phyloP scores from a whole-genome alignment of 768 basidiomycete genomes.

The Suillus brevipes region DNA sequence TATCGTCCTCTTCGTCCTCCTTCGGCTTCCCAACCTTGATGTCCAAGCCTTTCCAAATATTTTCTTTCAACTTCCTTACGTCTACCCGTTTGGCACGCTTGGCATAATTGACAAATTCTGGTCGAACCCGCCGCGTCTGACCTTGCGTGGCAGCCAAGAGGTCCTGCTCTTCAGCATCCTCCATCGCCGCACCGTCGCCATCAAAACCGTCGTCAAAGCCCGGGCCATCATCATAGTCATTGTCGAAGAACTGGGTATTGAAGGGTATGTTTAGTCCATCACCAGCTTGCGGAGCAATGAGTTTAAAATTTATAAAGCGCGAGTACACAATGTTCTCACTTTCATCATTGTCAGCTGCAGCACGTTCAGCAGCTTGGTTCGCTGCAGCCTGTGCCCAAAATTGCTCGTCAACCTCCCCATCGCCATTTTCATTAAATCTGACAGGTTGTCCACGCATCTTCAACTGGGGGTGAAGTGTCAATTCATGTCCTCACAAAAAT shows the following conservation, averaged over 20 bases:
- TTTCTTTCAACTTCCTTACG: slow-evolving; percentile 94
- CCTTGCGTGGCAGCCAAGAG: slow-evolving; percentile 79
- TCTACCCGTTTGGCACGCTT: slow-evolving; percentile 96
- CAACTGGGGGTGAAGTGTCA: slow-evolving; percentile 49
- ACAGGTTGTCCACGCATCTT: slow-evolving; percentile 82
- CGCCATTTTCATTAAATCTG: slow-evolving; percentile 54
- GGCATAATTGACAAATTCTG: slow-evolving; percentile 90
- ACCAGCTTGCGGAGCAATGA: slow-evolving; percentile 32
- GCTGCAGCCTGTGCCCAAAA: slow-evolving; percentile 98
- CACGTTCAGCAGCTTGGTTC: slow-evolving; percentile 65
- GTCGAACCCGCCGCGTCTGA: slow-evolving; percentile 75
- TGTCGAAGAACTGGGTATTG: slow-evolving; percentile 96
- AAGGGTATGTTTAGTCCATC: slow-evolving; percentile 69
- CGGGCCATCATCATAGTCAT: slow-evolving; percentile 80
- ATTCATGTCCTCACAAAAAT: slow-evolving; percentile 1
- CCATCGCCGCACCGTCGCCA: slow-evolving; percentile 44
- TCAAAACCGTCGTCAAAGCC: slow-evolving; percentile 64
- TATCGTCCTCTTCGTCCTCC: slow-evolving; percentile 41
- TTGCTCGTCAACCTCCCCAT: slow-evolving; percentile 92
- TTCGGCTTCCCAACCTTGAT: slow-evolving; percentile 53
- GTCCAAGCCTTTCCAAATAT: slow-evolving; percentile 93
- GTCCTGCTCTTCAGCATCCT: slow-evolving; percentile 80
- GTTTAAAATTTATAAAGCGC: slow-evolving; percentile 15
- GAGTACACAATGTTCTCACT: slow-evolving; percentile 41
- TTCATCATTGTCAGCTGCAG: slow-evolving; percentile 58